Conservation (phyloP, 441 rosid genomes). For the Gossypium gossypioides region DNA sequence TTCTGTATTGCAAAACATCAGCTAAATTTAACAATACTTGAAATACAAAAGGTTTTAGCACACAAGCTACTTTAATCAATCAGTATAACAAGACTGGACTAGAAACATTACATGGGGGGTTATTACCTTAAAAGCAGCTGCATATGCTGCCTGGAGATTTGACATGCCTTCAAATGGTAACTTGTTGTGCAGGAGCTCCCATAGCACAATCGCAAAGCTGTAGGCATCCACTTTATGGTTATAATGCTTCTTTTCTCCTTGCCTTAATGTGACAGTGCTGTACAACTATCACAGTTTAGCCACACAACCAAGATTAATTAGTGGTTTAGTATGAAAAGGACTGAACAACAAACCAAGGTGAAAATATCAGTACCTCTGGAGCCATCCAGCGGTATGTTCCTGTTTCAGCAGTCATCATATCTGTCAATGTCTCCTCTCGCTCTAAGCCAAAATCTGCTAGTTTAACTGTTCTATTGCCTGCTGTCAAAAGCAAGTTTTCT, state of each 20-base stretch:
- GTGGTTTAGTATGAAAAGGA: background rate
- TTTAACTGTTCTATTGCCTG: constrained; percentile 65
- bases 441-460: constrained; percentile 94
- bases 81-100: background rate
- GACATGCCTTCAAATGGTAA: constrained; percentile 98
- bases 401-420: constrained; percentile 97
- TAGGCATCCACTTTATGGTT: constrained; percentile 45
- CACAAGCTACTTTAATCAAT: background rate
- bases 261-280: constrained; percentile 85
- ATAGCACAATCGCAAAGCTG: constrained; percentile 82
- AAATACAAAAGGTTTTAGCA: background rate
- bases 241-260: constrained; percentile 61
- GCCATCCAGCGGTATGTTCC: constrained; percentile 46
- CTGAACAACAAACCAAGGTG: background rate
- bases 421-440: constrained; percentile 84
- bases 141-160: constrained; percentile 87
- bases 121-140: constrained; percentile 84
- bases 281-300: constrained; percentile 44
- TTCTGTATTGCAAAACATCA: constrained; percentile 27
- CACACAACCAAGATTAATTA: background rate
- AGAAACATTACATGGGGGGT: background rate
- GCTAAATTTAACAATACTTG: background rate
- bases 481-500: constrained; percentile 85
- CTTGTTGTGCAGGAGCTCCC: constrained; percentile 89
- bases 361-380: constrained; percentile 31